These are phyloP conservation scores for Oxytropis ochrocephala DNA, from an alignment of 306 rosid genomes.

Conservation along the genomic window DNA sequence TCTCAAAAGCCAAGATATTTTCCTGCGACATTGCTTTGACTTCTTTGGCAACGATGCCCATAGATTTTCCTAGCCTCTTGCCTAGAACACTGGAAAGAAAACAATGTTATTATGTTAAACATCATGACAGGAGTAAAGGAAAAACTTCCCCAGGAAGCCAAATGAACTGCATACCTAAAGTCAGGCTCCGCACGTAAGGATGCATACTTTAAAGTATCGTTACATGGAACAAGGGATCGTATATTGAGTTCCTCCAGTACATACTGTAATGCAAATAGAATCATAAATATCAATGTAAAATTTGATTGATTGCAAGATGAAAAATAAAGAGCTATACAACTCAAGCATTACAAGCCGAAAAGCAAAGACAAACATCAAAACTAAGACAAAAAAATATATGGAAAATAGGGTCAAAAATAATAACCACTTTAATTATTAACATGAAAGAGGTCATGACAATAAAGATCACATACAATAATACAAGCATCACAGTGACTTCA, in stretches of 20 bases:
- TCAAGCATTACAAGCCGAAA: background rate
- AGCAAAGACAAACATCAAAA: background rate
- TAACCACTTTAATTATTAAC: background rate
- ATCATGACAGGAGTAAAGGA: background rate
- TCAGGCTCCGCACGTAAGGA: conserved; percentile 91
- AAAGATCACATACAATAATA: background rate
- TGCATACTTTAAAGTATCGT: conserved; percentile 78
- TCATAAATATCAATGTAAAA: conserved; percentile 3
- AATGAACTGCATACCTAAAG: conserved; percentile 55
- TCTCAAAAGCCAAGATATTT: conserved; percentile 78
- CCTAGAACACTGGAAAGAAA: conserved; percentile 56
- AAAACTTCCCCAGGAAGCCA: conserved; percentile 1
- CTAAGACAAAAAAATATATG: background rate
- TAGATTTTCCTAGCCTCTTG: conserved; percentile 85
- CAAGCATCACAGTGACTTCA: background rate
- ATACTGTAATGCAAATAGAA: conserved; percentile 49
- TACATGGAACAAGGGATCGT: conserved; percentile 75
- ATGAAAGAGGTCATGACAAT: background rate
- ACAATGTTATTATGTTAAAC: conserved; percentile 8
- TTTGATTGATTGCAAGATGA: conserved; percentile 3
- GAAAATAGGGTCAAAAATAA: background rate
- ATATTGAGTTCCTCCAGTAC: conserved; percentile 89
- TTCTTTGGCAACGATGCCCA: conserved; percentile 80
- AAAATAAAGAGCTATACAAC: background rate
- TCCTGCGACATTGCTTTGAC: conserved; percentile 87